Evolutionary conservation across 2,329 filamentous ascomycete species (phyloP).

Genomic region (Chlorencoelia australis): DNA sequence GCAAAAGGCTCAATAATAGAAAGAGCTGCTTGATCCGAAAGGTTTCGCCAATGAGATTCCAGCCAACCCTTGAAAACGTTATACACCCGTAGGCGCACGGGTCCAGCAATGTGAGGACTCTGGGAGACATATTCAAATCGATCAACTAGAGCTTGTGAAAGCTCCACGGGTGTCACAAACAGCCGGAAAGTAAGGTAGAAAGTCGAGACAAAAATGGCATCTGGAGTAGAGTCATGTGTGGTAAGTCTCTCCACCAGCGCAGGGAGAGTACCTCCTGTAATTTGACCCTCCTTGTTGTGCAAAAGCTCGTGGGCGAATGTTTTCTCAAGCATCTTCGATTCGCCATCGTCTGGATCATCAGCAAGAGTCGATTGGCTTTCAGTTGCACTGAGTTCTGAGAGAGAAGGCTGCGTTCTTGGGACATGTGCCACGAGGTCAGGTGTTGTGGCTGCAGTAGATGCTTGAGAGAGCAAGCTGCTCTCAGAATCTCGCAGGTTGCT

Average conservation of each 20-base stretch:
- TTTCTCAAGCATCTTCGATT: conserved; percentile 78
- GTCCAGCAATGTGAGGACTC: conserved; percentile 61
- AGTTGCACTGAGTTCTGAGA: conserved; percentile 58
- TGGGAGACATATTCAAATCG: conserved; percentile 88
- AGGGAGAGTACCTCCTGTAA: conserved; percentile 83
- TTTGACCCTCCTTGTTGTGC: conserved; percentile 86
- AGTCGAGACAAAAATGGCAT: conserved; percentile 82
- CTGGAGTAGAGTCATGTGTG: conserved; percentile 83
- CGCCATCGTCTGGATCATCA: conserved; percentile 70
- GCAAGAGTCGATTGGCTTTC: conserved; percentile 53
- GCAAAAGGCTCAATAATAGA: conserved; percentile 72
- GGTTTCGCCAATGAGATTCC: conserved; percentile 86
- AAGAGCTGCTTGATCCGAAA: conserved; percentile 68
- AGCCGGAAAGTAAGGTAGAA: conserved; percentile 95
- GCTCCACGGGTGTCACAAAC: conserved; percentile 71
- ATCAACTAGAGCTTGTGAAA: conserved; percentile 76
- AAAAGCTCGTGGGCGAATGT: conserved; percentile 87
- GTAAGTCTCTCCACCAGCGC: conserved; percentile 93
- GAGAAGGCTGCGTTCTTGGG: conserved; percentile 42
- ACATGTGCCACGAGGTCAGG: conserved; percentile 46
- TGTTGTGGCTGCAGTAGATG: conserved; percentile 80
- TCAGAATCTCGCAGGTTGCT: conserved; percentile 69
- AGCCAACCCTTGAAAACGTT: conserved; percentile 97
- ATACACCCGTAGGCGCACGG: conserved; percentile 83
- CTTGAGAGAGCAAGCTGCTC: conserved; percentile 67